A percentile compares a stretch with the other conserved stretches of the same genome.
Evolutionary conservation across 1,284 basidiomycete species (phyloP).

Genomic region (Sporisorium reilianum): DNA sequence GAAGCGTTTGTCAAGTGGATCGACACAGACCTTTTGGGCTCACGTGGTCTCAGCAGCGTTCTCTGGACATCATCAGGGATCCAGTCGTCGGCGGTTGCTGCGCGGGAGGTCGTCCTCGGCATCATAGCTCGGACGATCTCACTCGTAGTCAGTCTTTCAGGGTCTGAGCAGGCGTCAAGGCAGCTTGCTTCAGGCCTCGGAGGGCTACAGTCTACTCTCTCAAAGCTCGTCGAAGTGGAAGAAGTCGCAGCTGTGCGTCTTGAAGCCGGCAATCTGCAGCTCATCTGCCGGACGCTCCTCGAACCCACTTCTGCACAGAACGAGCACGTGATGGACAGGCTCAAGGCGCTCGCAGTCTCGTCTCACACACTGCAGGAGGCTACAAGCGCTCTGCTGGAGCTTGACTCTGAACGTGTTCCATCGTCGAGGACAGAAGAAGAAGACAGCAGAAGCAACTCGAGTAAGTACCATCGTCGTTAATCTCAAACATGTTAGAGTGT

Average conservation of each 20-base stretch:
- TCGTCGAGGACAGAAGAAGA: not conserved
- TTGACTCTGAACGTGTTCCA: conserved; percentile 4
- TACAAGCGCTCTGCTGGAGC: conserved; percentile 13
- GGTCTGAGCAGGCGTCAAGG: not conserved
- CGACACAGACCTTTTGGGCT: not conserved
- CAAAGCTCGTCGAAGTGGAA: conserved; percentile 21
- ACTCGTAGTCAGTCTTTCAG: conserved; percentile 5
- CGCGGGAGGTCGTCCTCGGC: conserved; percentile 14
- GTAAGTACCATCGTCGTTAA: conserved; percentile 17
- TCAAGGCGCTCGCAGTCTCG: conserved; percentile 3
- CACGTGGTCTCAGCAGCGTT: conserved; percentile 1
- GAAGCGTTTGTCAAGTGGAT: conserved; percentile 3
- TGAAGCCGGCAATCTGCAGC: conserved; percentile 24
- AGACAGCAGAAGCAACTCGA: conserved; percentile 10
- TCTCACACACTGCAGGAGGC: conserved; percentile 10
- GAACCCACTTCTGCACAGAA: not conserved
- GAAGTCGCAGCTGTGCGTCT: conserved; percentile 17
- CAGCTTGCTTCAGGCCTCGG: not conserved
- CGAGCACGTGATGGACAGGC: not conserved
- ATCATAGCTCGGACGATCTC: conserved; percentile 17
- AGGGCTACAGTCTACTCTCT: conserved; percentile 7
- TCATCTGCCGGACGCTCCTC: conserved; percentile 23
- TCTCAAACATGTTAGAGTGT: conserved; percentile 5
- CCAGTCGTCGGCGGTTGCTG: not conserved
- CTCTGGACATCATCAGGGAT: not conserved